Conservation (phyloP, 176 grass and related monocot genomes). For the Phoenix dactylifera region DNA sequence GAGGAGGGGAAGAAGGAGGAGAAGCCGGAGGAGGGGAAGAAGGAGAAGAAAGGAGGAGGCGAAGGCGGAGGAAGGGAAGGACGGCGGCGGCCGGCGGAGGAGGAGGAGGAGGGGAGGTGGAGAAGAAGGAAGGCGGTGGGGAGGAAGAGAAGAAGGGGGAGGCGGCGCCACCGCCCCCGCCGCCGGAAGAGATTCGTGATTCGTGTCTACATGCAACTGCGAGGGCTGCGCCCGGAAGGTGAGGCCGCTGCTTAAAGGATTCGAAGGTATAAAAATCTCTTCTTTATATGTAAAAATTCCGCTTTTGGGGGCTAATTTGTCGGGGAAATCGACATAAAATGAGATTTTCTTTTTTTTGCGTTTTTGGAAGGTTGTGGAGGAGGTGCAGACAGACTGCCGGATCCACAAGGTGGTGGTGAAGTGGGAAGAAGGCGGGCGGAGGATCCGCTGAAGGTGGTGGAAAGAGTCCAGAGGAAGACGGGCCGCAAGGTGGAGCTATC, state of each 20-base stretch:
- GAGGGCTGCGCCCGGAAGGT: slow-evolving; percentile 88
- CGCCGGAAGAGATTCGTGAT: slow-evolving; percentile 93
- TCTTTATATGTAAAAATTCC: not conserved
- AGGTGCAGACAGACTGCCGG: slow-evolving; percentile 58
- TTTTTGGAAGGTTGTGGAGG: slow-evolving; percentile 57
- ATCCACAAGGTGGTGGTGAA: slow-evolving; percentile 79
- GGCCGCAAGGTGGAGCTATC: slow-evolving; percentile 77
- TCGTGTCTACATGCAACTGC: slow-evolving; percentile 98
- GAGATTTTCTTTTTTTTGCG: not conserved
- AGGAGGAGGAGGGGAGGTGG: slow-evolving; percentile 13
- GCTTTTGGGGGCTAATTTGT: not conserved
- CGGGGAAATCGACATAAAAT: not conserved
- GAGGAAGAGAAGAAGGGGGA: slow-evolving; percentile 15
- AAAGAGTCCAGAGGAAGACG: slow-evolving; percentile 82
- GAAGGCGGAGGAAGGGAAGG: slow-evolving; percentile 24
- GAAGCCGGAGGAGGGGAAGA: slow-evolving; percentile 24
- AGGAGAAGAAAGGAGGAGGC: slow-evolving; percentile 34
- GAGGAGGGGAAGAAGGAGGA: slow-evolving; percentile 20
- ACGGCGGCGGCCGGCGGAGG: slow-evolving; percentile 27
- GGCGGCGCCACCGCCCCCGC: slow-evolving; percentile 32
- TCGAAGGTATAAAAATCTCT: slow-evolving; percentile 48
- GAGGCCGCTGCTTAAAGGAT: slow-evolving; percentile 64
- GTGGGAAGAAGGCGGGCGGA: slow-evolving; percentile 78
- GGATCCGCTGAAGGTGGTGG: slow-evolving; percentile 86
- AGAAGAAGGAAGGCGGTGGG: slow-evolving; percentile 15